Conservation (phyloP, 2,329 filamentous ascomycete genomes). For the Alternaria sp. region DNA sequence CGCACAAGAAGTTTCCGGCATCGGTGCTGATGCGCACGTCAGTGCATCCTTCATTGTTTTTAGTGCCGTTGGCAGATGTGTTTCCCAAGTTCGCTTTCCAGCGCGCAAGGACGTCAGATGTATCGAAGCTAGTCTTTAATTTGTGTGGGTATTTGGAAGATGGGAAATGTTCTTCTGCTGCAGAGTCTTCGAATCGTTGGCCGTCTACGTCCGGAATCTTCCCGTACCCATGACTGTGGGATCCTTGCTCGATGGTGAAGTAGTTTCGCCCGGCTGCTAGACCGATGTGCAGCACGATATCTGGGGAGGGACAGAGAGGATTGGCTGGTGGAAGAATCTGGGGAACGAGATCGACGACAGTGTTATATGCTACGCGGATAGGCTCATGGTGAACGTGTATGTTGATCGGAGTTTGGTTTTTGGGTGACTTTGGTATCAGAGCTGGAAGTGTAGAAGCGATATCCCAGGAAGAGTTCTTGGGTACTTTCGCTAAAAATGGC, state of each 20-base stretch:
- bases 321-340: conserved; percentile 37
- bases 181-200: conserved; percentile 31
- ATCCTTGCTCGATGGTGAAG: conserved; percentile 48
- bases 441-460: conserved; percentile 50
- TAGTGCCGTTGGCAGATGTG: conserved; percentile 1
- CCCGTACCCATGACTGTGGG: conserved; percentile 42
- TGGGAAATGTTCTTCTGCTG: conserved; percentile 30
- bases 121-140: conserved; percentile 45
- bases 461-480: conserved; percentile 50
- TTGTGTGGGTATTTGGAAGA: conserved; percentile 27
- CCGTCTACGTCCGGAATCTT: conserved; percentile 48
- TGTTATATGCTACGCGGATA: conserved; percentile 48
- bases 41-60: conserved; percentile 6
- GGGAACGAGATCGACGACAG: conserved; percentile 39
- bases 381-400: conserved; percentile 46
- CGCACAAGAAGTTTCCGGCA: conserved; percentile 50
- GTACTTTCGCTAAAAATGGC: conserved; percentile 46
- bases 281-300: conserved; percentile 51
- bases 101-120: conserved; percentile 39
- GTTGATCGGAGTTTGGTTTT: conserved; percentile 43
- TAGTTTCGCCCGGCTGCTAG: conserved; percentile 48
- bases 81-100: conserved; percentile 37
- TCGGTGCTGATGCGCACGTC: conserved; percentile 44
- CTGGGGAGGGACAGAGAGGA: conserved; percentile 30
- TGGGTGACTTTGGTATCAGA: conserved; percentile 38